Conservation (phyloP, 2,329 filamentous ascomycete species). For the Penicillium crustosum region DNA sequence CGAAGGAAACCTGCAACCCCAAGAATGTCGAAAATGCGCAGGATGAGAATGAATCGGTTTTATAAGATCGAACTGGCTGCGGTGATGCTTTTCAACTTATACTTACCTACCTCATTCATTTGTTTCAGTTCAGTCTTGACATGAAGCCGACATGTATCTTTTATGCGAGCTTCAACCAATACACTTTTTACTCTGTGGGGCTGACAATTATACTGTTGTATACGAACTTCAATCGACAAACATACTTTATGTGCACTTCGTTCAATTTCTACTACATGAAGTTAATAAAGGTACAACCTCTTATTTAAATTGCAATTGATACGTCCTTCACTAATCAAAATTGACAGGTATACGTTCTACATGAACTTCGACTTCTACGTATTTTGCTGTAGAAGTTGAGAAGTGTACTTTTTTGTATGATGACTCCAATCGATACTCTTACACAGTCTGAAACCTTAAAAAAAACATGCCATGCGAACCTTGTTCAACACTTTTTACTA, state of each 20-base stretch:
- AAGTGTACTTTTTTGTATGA: background rate
- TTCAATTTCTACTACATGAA: background rate
- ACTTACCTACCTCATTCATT: background rate
- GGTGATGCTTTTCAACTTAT: background rate
- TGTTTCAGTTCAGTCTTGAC: background rate
- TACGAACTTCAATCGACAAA: background rate
- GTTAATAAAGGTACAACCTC: background rate
- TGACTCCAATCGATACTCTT: background rate
- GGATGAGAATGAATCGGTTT: background rate
- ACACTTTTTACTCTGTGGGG: background rate
- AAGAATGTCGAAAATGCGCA: background rate
- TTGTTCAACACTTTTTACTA: background rate
- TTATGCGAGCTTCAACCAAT: conserved; percentile 1
- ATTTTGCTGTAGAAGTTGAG: background rate
- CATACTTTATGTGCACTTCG: background rate
- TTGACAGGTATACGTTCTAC: background rate
- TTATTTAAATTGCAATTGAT: background rate
- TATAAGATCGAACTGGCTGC: background rate
- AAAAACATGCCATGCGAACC: background rate
- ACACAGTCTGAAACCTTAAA: background rate
- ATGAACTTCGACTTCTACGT: background rate
- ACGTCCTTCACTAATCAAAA: background rate
- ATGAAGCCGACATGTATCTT: background rate
- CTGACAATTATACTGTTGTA: background rate
- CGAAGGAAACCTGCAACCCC: conserved; percentile 16